Evolutionary conservation across 2,329 filamentous ascomycete genomes (phyloP).

Genomic region (Trichophyton mentagrophytes): DNA sequence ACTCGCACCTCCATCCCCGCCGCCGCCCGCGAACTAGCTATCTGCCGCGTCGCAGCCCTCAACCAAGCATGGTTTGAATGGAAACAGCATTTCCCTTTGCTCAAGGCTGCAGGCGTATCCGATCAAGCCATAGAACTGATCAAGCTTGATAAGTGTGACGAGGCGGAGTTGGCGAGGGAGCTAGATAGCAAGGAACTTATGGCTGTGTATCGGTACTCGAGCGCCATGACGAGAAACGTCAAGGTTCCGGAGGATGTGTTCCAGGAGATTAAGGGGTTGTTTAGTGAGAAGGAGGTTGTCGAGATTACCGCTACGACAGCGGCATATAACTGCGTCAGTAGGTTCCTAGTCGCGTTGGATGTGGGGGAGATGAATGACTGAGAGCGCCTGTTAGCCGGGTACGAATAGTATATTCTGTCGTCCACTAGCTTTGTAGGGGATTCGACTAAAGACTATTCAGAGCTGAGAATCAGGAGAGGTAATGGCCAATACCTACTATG

Average conservation of each 20-base stretch:
- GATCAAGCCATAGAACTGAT: conserved; percentile 37
- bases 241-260: conserved; percentile 58
- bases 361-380: conserved; percentile 35
- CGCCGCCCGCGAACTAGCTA: conserved; percentile 59
- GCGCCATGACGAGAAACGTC: conserved; percentile 71
- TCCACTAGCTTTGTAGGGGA: not conserved
- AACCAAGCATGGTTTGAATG: conserved; percentile 81
- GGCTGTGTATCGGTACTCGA: conserved; percentile 59
- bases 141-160: conserved; percentile 26
- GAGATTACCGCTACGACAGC: conserved; percentile 70
- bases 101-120: conserved; percentile 46
- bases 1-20: conserved; percentile 39
- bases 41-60: conserved; percentile 66
- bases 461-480: too few relatives aligned
- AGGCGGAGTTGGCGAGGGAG: conserved; percentile 18
- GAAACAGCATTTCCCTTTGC: conserved; percentile 64
- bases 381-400: too few relatives aligned
- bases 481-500: too few relatives aligned
- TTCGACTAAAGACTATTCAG: not conserved
- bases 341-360: conserved; percentile 71
- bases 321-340: conserved; percentile 73
- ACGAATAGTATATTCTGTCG: not conserved
- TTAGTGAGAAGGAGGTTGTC: conserved; percentile 60
- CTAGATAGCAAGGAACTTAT: conserved; percentile 48
- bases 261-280: conserved; percentile 45